These are phyloP conservation scores for Evansstolkia leycettana DNA, from an alignment of 495 filamentous ascomycete genomes.

Conservation along the genomic window DNA sequence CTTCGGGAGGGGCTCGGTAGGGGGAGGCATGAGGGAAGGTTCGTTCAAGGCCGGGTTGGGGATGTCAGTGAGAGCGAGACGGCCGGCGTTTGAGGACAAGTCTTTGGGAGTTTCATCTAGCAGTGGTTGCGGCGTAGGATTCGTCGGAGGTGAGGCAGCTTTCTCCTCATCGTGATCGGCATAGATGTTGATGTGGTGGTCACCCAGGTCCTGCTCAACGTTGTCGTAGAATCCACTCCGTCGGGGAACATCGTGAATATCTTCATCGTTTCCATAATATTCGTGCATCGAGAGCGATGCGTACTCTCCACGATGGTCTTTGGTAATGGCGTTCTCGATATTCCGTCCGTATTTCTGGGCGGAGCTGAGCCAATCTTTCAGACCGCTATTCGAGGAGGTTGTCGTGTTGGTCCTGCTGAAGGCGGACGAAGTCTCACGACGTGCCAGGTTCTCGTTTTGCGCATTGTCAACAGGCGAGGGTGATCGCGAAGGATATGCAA, in stretches of 20 bases:
- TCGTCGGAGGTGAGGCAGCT: constrained; percentile 20
- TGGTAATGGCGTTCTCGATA: constrained; percentile 18
- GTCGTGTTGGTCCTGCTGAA: constrained; percentile 30
- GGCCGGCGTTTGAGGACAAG: constrained; percentile 7
- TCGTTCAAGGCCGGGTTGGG: constrained; percentile 22
- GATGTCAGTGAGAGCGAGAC: constrained; percentile 22
- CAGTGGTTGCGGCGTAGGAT: constrained; percentile 36
- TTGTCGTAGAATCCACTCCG: constrained; percentile 11
- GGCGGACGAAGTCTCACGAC: constrained; percentile 32
- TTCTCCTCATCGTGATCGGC: constrained; percentile 33
- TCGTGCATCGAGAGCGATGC: constrained; percentile 27
- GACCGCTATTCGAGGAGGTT: constrained; percentile 18
- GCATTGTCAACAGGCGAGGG: constrained; percentile 26
- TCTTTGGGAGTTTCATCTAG: constrained; percentile 13
- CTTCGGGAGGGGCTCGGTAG: constrained; percentile 12
- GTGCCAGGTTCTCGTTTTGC: constrained; percentile 19
- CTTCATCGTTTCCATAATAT: constrained; percentile 24
- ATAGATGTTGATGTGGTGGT: constrained; percentile 27
- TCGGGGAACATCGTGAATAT: constrained; percentile 6
- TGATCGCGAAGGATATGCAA: constrained; percentile 45
- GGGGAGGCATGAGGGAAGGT: constrained; percentile 6
- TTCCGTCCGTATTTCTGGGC: constrained; percentile 21
- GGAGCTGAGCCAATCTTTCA: constrained; percentile 27
- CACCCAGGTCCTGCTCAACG: constrained; percentile 25
- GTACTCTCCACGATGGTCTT: constrained; percentile 30